Percentiles rank a stretch among this genome's conserved stretches.
Evolutionary conservation across 2,329 filamentous ascomycete genomes (phyloP).

Genomic region (Apiospora arundinis): DNA sequence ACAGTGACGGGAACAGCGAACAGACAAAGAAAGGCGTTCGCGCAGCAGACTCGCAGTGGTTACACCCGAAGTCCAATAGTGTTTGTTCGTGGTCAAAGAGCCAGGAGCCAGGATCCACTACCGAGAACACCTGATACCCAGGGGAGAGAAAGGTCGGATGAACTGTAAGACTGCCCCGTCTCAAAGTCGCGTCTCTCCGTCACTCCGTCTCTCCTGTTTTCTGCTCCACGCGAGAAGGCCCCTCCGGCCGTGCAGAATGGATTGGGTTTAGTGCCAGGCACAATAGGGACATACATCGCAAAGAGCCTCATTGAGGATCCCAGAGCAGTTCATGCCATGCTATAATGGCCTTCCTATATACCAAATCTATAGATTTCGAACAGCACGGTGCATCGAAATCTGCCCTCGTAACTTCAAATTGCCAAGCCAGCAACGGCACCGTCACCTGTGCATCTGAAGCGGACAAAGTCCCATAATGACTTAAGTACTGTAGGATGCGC

Average conservation of each 20-base stretch:
- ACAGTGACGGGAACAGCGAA: not conserved
- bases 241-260: not conserved
- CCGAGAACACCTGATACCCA: not conserved
- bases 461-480: not conserved
- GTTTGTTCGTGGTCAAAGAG: not conserved
- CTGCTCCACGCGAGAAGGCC: not conserved
- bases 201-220: not conserved
- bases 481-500: no score
- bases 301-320: conserved; percentile 5
- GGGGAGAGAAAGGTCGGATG: not conserved
- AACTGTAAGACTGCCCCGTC: not conserved
- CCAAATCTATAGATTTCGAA: not conserved
- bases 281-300: not conserved
- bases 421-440: not conserved
- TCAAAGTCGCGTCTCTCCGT: not conserved
- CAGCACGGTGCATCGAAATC: not conserved
- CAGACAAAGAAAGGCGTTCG: not conserved
- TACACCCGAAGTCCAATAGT: not conserved
- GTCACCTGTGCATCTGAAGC: not conserved
- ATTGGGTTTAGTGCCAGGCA: conserved; percentile 1
- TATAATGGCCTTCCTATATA: not conserved
- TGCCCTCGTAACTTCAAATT: conserved; percentile 9
- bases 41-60: not conserved
- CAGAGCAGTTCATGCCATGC: not conserved
- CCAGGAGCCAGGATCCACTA: not conserved